phyloP scores from a whole-genome alignment of 73 alveolate species.

The Stentor roeselii region DNA sequence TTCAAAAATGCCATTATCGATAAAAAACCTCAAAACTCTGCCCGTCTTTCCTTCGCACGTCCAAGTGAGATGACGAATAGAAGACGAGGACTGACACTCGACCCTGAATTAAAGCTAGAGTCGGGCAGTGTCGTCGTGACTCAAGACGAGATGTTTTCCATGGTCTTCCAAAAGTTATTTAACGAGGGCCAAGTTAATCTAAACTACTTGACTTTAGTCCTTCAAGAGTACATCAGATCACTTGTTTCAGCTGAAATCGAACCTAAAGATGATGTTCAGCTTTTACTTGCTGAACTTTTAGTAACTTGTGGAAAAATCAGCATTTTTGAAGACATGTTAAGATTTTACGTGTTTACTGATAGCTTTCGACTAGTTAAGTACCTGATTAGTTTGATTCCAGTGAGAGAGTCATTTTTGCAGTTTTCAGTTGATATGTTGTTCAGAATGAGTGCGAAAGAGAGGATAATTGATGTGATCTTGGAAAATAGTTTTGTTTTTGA shows the following conservation, averaged over 20 bases:
- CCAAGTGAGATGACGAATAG: neutral
- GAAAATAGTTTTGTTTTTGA: neutral
- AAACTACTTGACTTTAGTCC: neutral
- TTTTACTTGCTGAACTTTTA: slow-evolving; percentile 3
- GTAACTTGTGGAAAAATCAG: neutral
- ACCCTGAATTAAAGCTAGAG: slow-evolving; percentile 6
- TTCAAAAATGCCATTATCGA: neutral
- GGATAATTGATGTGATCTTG: neutral
- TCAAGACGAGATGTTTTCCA: neutral
- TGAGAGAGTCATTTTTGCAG: neutral
- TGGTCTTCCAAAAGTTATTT: neutral
- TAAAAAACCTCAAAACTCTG: neutral
- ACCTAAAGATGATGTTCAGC: neutral
- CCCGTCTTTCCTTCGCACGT: neutral
- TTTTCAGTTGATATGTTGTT: slow-evolving; percentile 13
- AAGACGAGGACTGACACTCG: neutral
- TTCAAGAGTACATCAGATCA: neutral
- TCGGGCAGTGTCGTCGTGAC: neutral
- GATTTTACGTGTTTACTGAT: neutral
- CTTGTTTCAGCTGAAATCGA: neutral
- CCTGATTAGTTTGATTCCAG: neutral
- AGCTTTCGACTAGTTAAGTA: neutral
- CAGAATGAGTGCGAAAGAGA: slow-evolving; percentile 3
- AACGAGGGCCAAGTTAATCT: neutral
- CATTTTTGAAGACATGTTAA: neutral